Percentiles rank a stretch among this genome's conserved stretches.
Evolutionary conservation across 1,284 basidiomycete genomes (phyloP).

Genomic region (Sparassis latifolia): DNA sequence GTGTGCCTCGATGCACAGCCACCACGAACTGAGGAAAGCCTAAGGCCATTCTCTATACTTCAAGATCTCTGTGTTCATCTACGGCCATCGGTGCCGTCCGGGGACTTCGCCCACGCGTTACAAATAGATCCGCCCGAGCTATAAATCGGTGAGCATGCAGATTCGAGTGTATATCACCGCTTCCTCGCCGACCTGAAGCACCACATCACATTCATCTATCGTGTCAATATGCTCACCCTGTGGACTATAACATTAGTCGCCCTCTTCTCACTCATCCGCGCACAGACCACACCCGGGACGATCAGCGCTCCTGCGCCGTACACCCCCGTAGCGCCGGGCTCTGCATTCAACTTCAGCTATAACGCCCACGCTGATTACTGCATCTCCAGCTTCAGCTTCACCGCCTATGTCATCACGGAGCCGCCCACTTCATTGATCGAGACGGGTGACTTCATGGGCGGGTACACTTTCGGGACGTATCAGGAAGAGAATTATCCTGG

Average conservation of each 20-base stretch:
- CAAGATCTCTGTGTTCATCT: too few species aligned
- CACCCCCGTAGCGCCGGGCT: slow-evolving; percentile 26
- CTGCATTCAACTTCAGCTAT: slow-evolving; percentile 32
- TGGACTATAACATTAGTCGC: slow-evolving; percentile 2
- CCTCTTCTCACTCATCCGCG: slow-evolving; percentile 3
- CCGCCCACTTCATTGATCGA: slow-evolving; percentile 20
- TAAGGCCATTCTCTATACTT: too few species aligned
- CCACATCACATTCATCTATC: too few species aligned
- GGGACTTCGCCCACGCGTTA: too few species aligned
- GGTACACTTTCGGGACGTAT: slow-evolving; percentile 36
- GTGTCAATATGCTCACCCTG: slow-evolving; percentile 3
- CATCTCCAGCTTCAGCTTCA: slow-evolving; percentile 35
- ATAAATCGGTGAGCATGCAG: too few species aligned
- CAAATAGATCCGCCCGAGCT: too few species aligned
- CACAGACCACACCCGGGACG: slow-evolving; percentile 4
- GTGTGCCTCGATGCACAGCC: too few species aligned
- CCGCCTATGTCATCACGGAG: slow-evolving; percentile 34
- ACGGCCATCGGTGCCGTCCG: too few species aligned
- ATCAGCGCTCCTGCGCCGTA: slow-evolving; percentile 26
- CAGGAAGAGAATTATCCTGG: slow-evolving; percentile 38
- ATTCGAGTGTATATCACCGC: too few species aligned
- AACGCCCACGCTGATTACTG: slow-evolving; percentile 36
- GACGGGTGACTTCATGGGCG: slow-evolving; percentile 27
- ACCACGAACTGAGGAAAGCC: too few species aligned
- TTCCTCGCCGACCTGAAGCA: too few species aligned